Percentiles rank a stretch among this genome's conserved stretches.
These are phyloP conservation scores for Talaromyces amestolkiae DNA, from an alignment of 2,329 filamentous ascomycete genomes.

Conservation along the genomic window DNA sequence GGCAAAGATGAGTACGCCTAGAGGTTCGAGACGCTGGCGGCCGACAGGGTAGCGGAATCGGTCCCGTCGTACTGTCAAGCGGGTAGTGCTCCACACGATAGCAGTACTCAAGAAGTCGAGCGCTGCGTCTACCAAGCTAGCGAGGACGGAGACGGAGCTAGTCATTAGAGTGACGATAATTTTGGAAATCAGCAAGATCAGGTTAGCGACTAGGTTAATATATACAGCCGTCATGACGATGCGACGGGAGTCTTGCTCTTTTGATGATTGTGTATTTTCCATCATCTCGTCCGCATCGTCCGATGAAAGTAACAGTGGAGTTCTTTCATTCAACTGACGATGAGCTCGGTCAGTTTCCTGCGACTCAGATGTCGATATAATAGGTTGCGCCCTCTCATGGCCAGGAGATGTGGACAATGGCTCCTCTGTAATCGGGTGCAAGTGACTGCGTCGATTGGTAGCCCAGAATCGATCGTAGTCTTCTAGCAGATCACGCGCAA, in stretches of 20 bases:
- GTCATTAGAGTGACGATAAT: slow-evolving; percentile 73
- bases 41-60: slow-evolving; percentile 64
- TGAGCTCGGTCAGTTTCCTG: background rate
- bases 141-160: slow-evolving; percentile 63
- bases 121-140: slow-evolving; percentile 65
- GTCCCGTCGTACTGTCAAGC: slow-evolving; percentile 58
- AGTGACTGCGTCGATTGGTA: slow-evolving; percentile 55
- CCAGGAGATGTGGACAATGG: slow-evolving; percentile 33
- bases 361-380: background rate
- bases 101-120: slow-evolving; percentile 65
- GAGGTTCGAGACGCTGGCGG: slow-evolving; percentile 61
- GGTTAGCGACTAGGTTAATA: slow-evolving; percentile 77
- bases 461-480: slow-evolving; percentile 70
- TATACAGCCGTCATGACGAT: slow-evolving; percentile 87
- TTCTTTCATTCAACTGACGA: slow-evolving; percentile 16
- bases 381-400: background rate
- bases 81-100: slow-evolving; percentile 61
- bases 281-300: slow-evolving; percentile 57
- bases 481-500: slow-evolving; percentile 88
- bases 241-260: slow-evolving; percentile 53
- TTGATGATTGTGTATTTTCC: slow-evolving; percentile 35
- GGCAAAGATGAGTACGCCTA: slow-evolving; percentile 65
- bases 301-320: slow-evolving; percentile 26
- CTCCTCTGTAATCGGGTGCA: slow-evolving; percentile 75
- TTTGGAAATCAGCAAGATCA: slow-evolving; percentile 71